These are phyloP conservation scores for Aspergillus hancockii DNA, from an alignment of 495 filamentous ascomycete species.

Conservation along the genomic window DNA sequence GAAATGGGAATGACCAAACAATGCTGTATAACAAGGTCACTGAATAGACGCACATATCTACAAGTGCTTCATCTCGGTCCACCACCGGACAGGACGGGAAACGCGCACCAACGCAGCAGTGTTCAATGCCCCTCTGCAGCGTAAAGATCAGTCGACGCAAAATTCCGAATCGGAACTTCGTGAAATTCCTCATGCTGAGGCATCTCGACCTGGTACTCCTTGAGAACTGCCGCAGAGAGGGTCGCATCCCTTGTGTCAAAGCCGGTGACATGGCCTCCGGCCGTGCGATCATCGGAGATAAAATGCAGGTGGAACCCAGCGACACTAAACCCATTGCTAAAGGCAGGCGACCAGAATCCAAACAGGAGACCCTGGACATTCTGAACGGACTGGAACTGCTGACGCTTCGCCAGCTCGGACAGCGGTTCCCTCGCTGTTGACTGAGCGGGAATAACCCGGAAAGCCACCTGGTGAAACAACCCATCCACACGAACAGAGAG, in stretches of 20 bases:
- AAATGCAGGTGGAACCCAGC: conserved; percentile 56
- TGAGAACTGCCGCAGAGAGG: conserved; percentile 26
- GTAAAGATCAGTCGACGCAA: not conserved
- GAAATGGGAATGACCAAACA: too few relatives aligned
- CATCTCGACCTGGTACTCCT: conserved; percentile 9
- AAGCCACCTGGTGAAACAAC: not conserved
- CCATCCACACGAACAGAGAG: conserved; percentile 14
- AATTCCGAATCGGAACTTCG: not conserved
- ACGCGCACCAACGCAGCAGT: not conserved
- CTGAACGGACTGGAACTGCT: conserved; percentile 36
- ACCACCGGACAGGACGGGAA: too few relatives aligned
- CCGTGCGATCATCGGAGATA: conserved; percentile 40
- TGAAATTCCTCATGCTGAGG: conserved; percentile 4
- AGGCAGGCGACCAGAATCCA: conserved; percentile 50
- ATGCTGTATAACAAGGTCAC: too few relatives aligned
- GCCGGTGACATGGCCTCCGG: conserved; percentile 51
- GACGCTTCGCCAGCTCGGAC: conserved; percentile 39
- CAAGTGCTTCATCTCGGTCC: too few relatives aligned
- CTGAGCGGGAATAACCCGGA: conserved; percentile 14
- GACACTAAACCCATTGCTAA: conserved; percentile 49
- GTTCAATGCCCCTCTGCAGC: conserved; percentile 1
- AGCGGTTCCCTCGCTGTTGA: conserved; percentile 36
- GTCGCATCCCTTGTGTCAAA: conserved; percentile 42
- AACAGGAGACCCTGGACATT: conserved; percentile 43
- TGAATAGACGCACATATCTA: too few relatives aligned